phyloP scores from a whole-genome alignment of 352 stramenopile species.

The Globisporangium polare region DNA sequence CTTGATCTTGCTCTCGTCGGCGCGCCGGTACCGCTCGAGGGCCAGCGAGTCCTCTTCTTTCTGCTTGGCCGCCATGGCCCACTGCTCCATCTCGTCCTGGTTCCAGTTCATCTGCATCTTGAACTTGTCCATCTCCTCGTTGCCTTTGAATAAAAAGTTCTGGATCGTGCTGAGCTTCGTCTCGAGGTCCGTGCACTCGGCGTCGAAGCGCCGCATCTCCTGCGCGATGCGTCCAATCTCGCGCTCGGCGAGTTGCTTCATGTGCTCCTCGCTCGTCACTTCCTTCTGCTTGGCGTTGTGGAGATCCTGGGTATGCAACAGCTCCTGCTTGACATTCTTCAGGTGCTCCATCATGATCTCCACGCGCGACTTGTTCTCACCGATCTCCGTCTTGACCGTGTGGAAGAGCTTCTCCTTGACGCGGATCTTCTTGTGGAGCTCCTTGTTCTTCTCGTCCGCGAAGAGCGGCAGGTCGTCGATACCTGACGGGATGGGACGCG shows the following conservation, averaged over 20 bases:
- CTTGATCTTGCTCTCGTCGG: conserved; percentile 95
- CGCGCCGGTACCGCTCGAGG: conserved; percentile 91
- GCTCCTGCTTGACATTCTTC: conserved; percentile 95
- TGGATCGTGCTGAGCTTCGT: conserved; percentile 87
- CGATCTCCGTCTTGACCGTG: conserved; percentile 57
- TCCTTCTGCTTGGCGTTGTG: conserved; percentile 92
- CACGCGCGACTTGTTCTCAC: conserved; percentile 87
- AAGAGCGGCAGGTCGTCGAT: conserved; percentile 89
- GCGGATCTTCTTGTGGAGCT: conserved; percentile 76
- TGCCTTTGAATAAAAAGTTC: conserved; percentile 90
- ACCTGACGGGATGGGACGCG: conserved; percentile 54
- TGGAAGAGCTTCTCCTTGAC: conserved; percentile 71
- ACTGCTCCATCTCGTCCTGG: conserved; percentile 97
- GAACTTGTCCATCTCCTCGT: conserved; percentile 94
- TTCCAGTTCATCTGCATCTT: conserved; percentile 98
- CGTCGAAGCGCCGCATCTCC: conserved; percentile 69
- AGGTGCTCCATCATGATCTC: conserved; percentile 95
- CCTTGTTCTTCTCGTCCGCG: conserved; percentile 84
- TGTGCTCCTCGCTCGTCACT: conserved; percentile 92
- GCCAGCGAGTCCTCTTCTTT: conserved; percentile 95
- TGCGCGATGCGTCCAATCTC: conserved; percentile 85
- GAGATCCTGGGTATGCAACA: conserved; percentile 92
- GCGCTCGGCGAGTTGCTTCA: conserved; percentile 87
- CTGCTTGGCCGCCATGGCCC: conserved; percentile 92
- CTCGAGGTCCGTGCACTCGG: conserved; percentile 72